These are phyloP conservation scores for Lepidium aucheri DNA, from an alignment of 345 rosid genomes.

Conservation along the genomic window DNA sequence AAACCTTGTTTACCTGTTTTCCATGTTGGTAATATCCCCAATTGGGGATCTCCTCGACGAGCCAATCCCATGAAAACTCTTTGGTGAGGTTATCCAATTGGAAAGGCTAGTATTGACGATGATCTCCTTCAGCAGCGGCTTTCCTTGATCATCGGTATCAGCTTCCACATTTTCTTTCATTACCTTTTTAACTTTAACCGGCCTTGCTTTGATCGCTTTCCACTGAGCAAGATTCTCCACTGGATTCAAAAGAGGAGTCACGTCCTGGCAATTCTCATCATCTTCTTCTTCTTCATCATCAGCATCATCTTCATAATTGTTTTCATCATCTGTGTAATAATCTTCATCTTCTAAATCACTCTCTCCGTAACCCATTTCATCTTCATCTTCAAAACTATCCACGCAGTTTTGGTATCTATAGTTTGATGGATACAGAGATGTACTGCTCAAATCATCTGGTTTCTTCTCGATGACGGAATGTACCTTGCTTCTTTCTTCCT, in stretches of 20 bases:
- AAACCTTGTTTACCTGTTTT: conserved; percentile 8
- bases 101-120: conserved; percentile 75
- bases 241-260: conserved; percentile 62
- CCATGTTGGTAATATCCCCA: conserved; percentile 39
- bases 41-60: conserved; percentile 23
- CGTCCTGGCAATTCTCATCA: conserved; percentile 22
- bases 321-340: conserved; percentile 20
- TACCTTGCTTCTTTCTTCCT: conserved; percentile 15
- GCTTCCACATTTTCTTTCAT: conserved; percentile 51
- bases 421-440: conserved; percentile 37
- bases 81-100: conserved; percentile 47
- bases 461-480: neutral
- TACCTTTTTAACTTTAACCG: conserved; percentile 24
- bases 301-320: conserved; percentile 28
- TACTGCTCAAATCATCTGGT: conserved; percentile 11
- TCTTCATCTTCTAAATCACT: conserved; percentile 50
- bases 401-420: conserved; percentile 54
- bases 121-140: conserved; percentile 36
- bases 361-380: conserved; percentile 38
- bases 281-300: conserved; percentile 23
- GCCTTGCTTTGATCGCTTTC: conserved; percentile 74
- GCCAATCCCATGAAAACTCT: conserved; percentile 1
- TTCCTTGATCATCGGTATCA: conserved; percentile 19
- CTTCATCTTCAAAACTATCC: conserved; percentile 61
- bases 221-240: conserved; percentile 73